Evolutionary conservation across 495 filamentous ascomycete genomes (phyloP).

Genomic region (Massariosphaeria phaeospora): DNA sequence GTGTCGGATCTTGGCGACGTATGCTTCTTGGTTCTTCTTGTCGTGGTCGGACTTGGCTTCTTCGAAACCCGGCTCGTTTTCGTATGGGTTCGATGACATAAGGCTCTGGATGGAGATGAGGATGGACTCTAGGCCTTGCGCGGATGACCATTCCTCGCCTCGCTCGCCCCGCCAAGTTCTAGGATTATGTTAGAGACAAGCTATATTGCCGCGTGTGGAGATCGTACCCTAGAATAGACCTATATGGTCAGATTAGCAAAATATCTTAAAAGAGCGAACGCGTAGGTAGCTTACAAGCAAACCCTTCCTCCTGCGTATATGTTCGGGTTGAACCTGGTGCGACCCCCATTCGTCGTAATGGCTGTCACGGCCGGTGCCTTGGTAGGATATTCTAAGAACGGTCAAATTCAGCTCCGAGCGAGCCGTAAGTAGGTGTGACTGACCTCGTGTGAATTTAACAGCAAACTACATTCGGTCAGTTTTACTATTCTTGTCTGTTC

Average conservation of each 20-base stretch:
- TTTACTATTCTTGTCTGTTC: background rate
- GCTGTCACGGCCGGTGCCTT: conserved; percentile 71
- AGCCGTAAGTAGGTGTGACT: too few relatives aligned
- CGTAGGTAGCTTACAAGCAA: conserved; percentile 54
- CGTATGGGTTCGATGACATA: conserved; percentile 90
- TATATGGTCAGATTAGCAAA: conserved; percentile 14
- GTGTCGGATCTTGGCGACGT: conserved; percentile 90
- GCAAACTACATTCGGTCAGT: conserved; percentile 47
- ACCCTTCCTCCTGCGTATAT: conserved; percentile 90
- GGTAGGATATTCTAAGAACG: conserved; percentile 70
- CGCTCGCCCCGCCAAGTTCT: conserved; percentile 90
- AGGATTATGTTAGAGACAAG: conserved; percentile 29
- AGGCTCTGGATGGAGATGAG: conserved; percentile 93
- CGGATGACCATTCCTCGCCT: conserved; percentile 92
- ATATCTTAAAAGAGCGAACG: conserved; percentile 12
- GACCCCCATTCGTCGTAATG: conserved; percentile 79
- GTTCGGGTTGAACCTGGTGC: conserved; percentile 91
- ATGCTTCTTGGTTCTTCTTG: conserved; percentile 70
- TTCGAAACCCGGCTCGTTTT: conserved; percentile 94
- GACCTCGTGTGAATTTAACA: conserved; percentile 64
- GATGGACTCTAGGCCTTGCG: conserved; percentile 91
- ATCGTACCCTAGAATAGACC: conserved; percentile 78
- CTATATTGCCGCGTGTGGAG: conserved; percentile 22
- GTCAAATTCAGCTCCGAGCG: background rate
- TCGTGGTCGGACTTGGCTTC: conserved; percentile 61